These are phyloP conservation scores for Beauveria sp. DNA, from an alignment of 2,329 filamentous ascomycete genomes.

Conservation along the genomic window DNA sequence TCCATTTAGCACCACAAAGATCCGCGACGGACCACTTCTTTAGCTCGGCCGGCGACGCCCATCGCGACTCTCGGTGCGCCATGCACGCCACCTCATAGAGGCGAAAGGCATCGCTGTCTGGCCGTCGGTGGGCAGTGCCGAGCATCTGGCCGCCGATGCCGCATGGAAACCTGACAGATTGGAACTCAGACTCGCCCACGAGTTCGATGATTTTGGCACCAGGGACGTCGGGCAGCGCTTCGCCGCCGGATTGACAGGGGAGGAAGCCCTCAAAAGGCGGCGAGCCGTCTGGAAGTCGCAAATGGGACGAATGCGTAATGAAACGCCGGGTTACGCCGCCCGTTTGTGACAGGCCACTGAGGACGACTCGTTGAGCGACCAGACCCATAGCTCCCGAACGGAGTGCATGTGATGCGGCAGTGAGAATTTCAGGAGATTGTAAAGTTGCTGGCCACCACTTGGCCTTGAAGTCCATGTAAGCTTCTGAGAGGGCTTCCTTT, in stretches of 20 bases:
- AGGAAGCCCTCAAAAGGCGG: slow-evolving; percentile 14
- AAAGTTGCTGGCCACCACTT: slow-evolving; percentile 15
- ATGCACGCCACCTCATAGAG: slow-evolving; percentile 15
- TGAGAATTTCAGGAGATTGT: slow-evolving; percentile 14
- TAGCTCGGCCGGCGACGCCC: slow-evolving; percentile 9
- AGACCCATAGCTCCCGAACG: slow-evolving; percentile 12
- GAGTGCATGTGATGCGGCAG: slow-evolving; percentile 12
- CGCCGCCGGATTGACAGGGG: slow-evolving; percentile 16
- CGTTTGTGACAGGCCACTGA: slow-evolving; percentile 15
- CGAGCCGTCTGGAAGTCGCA: slow-evolving; percentile 13
- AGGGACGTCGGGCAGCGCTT: neutral
- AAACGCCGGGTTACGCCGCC: slow-evolving; percentile 13
- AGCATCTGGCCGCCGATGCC: slow-evolving; percentile 14
- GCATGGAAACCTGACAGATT: slow-evolving; percentile 13
- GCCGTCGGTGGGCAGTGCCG: slow-evolving; percentile 10
- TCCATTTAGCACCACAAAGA: slow-evolving; percentile 12
- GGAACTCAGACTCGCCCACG: slow-evolving; percentile 15
- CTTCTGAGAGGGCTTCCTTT: slow-evolving; percentile 12
- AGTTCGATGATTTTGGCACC: neutral
- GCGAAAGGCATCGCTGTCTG: slow-evolving; percentile 13
- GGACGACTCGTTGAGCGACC: slow-evolving; percentile 10
- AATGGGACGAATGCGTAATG: slow-evolving; percentile 9
- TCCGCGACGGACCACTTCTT: slow-evolving; percentile 13
- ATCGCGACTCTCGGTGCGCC: slow-evolving; percentile 15
- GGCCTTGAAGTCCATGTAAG: slow-evolving; percentile 13